Evolutionary conservation across 73 alveolate species (phyloP), one percentile per base, ranked within the genome.

Genomic region (Paramecium pentaurelia): DNA sequence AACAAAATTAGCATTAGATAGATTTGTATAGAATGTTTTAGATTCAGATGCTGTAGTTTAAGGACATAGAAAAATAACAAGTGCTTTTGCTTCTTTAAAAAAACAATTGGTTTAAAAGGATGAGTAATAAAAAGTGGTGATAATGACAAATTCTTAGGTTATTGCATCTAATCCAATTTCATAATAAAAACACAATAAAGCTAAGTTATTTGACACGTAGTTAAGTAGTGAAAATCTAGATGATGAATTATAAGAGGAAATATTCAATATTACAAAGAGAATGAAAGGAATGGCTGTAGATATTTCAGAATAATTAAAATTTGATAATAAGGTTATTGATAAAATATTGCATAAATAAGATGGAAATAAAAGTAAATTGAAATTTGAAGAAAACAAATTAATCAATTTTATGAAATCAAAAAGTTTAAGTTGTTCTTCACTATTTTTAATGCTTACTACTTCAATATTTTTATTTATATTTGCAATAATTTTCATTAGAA

Each of bases 21-120:
- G 20, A 38, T 73, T 73, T 73, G 18, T 73, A 37, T 9, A 40
- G n/a, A 37, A 73, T 37, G 18, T 37, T 20, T 18, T 34, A n/a
- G 87, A 73, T 22, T 73, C 87, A 12, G 87, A 34, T 73, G 87
- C 87, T 36, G 28, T 73, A 6, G 64, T 73, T 36, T 73, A 73
- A 16, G 87, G 87, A 14, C 64, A 73, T 7, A 73, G 87, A 73
- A 73, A 18, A 38, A 73, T 73, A 11, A 37, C 87, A 18, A 73
- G 87, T 73, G 87, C 60, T 36, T 73, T 73, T 37, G 58, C 87
- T 73, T 2, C 58, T 30, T 38, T 73, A n/a, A 73, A 73, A 38
- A 73, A 73, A 73, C 8, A 14, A 18, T 73, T 73, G 9, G 40
- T 8, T 37, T 73, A 73, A 73, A 2, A 73, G 4, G 87, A 73